Conservation (phyloP, 1,139 yeast genomes). For the Magnusiomyces suaveolens region DNA sequence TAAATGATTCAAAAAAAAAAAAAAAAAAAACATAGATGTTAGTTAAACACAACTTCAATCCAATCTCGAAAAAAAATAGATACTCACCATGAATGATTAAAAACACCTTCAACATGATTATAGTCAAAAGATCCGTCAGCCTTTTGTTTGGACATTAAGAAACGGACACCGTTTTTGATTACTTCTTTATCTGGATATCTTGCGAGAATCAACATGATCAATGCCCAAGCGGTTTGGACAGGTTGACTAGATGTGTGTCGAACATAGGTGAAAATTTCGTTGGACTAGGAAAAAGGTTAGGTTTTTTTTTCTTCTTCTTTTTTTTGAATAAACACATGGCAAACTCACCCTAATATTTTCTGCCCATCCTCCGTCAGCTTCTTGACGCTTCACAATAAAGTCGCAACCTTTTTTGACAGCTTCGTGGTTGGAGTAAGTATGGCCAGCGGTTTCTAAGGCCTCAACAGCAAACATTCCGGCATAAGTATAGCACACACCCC, state of each 20-base stretch:
- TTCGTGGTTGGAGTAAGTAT: conserved; percentile 50
- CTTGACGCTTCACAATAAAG: conserved; percentile 64
- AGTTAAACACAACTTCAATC: no score
- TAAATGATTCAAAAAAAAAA: background rate
- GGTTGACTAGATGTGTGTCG: conserved; percentile 54
- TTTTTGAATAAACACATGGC: no score
- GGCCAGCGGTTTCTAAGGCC: conserved; percentile 67
- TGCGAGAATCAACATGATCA: conserved; percentile 72
- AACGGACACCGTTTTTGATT: conserved; percentile 52
- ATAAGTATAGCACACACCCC: conserved; percentile 96
- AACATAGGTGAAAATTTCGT: conserved; percentile 77
- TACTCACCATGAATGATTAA: conserved; percentile 61
- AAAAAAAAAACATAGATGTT: no score
- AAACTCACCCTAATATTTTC: conserved; percentile 40
- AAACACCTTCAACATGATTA: conserved; percentile 90
- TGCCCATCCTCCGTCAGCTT: conserved; percentile 91
- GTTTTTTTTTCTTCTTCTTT: no score
- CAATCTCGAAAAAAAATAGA: no score
- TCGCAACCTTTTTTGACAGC: conserved; percentile 72
- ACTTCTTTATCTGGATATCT: conserved; percentile 63
- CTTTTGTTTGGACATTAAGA: conserved; percentile 60
- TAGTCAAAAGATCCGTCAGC: conserved; percentile 76
- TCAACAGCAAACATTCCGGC: conserved; percentile 98
- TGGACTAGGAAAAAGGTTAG: no score
- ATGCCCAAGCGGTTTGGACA: conserved; percentile 91